These are phyloP conservation scores for Populus tremula DNA, from an alignment of 345 rosid species.

Conservation along the genomic window DNA sequence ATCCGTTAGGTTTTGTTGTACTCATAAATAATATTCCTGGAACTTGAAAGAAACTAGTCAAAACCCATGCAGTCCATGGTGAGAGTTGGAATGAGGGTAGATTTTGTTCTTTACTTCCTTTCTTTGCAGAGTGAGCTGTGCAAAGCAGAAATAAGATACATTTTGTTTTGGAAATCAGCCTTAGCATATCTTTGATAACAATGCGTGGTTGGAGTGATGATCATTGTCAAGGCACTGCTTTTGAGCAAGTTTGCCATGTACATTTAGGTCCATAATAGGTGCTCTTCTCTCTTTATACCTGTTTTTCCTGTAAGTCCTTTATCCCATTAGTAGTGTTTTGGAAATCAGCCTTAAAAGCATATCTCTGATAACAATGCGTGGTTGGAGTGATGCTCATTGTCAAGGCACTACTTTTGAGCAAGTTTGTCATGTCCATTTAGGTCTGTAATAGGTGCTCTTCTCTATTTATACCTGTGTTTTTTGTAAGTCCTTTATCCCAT, in stretches of 20 bases:
- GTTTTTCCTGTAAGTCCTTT: background rate
- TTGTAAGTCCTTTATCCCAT: background rate
- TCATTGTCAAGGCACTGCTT: background rate
- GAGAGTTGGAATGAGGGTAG: background rate
- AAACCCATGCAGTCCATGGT: background rate
- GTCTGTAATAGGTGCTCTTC: background rate
- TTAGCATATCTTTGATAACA: background rate
- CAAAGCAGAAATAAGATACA: background rate
- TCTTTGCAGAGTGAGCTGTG: background rate
- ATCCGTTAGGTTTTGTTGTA: background rate
- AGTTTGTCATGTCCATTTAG: background rate
- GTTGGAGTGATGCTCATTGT: background rate
- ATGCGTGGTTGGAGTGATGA: background rate
- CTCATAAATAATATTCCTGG: background rate
- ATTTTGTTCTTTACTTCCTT: background rate
- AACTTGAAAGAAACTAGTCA: too few species aligned
- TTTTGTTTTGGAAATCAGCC: background rate
- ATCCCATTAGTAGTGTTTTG: background rate
- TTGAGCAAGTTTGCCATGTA: background rate
- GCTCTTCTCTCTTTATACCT: background rate
- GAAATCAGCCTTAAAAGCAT: background rate
- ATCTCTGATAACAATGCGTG: background rate
- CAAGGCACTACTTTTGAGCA: background rate
- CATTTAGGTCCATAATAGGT: background rate
- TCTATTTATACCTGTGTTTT: background rate